Evolutionary conservation across 345 rosid species (phyloP).

Genomic region (Abelmoschus esculentus): DNA sequence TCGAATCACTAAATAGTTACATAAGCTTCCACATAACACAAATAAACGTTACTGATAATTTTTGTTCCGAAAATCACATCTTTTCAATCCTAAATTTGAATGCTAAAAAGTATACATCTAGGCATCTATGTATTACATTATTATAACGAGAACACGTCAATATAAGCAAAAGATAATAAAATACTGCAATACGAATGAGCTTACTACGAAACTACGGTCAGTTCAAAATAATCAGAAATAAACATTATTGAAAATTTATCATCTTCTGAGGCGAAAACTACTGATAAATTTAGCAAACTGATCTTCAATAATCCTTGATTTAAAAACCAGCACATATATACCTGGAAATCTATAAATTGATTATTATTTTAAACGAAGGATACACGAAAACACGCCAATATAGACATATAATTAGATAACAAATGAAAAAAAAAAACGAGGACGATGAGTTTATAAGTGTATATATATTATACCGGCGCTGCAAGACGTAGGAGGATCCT

Average conservation of each 20-base stretch:
- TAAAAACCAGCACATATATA: background rate
- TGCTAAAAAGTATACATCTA: too few species aligned
- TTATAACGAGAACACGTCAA: background rate
- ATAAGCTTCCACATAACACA: too few species aligned
- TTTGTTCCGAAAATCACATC: too few species aligned
- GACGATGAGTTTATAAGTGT: background rate
- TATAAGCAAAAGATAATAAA: background rate
- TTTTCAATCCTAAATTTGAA: background rate
- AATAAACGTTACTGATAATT: too few species aligned
- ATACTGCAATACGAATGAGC: background rate
- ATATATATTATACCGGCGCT: slow-evolving; percentile 47
- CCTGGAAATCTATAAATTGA: background rate
- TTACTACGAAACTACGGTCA: background rate
- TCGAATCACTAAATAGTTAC: background rate
- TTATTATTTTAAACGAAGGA: background rate
- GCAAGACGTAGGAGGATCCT: slow-evolving; percentile 79
- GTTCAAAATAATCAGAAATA: too few species aligned
- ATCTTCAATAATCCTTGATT: background rate
- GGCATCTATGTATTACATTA: background rate
- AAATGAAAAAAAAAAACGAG: background rate
- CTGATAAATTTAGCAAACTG: background rate
- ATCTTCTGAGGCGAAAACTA: background rate
- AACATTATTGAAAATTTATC: background rate
- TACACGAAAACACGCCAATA: background rate
- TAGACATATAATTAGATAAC: background rate